These are phyloP conservation scores for Malus hybrid DNA, from an alignment of 331 rosid genomes.

Conservation along the genomic window DNA sequence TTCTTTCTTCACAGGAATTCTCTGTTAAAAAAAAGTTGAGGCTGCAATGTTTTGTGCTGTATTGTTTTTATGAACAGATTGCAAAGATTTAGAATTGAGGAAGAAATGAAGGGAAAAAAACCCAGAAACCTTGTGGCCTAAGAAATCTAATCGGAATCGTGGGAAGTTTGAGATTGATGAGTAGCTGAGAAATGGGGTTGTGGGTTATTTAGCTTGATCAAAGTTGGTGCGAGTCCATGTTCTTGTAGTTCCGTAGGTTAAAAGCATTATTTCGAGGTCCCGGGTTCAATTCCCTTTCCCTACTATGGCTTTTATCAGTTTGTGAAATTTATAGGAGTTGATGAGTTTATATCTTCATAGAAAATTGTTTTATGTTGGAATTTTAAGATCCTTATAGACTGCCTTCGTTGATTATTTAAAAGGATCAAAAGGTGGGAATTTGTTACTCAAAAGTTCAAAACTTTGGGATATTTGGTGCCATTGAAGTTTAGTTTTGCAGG, in stretches of 20 bases:
- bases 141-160: not conserved
- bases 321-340: not conserved
- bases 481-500: not conserved
- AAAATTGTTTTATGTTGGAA: no score
- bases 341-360: not conserved
- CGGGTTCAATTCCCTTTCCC: no score
- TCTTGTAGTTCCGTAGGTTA: no score
- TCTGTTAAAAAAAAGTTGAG: not conserved
- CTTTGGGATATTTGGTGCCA: not conserved
- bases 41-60: no score
- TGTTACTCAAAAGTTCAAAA: not conserved
- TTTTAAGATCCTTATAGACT: not conserved
- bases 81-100: no score
- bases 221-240: not conserved
- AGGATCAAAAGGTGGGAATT: not conserved
- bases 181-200: not conserved
- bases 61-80: no score
- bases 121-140: not conserved
- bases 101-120: not conserved
- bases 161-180: not conserved
- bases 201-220: not conserved
- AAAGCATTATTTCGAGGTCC: no score
- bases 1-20: not conserved
- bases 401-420: not conserved
- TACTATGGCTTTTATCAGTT: no score